Conservation (phyloP, 202 grass and related monocot species). For the Setaria viridis region DNA sequence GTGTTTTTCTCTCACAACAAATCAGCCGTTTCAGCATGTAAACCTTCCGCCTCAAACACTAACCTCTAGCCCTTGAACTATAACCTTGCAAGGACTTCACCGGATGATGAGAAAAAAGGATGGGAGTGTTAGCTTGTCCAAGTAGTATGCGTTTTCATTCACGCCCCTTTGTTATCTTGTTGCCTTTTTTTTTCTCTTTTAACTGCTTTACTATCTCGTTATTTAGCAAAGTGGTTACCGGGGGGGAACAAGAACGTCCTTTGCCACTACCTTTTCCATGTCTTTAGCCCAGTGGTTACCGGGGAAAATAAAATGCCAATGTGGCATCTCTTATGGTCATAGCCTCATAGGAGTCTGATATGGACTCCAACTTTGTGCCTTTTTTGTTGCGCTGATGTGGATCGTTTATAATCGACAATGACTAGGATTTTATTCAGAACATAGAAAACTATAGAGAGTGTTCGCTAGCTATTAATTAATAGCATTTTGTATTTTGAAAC, state of each 20-base stretch:
- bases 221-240: neutral
- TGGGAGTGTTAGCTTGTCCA: neutral
- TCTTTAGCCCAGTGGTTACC: neutral
- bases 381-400: neutral
- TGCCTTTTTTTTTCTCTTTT: neutral
- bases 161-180: neutral
- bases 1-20: too few relatives aligned
- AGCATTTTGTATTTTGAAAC: too few relatives aligned
- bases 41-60: too few relatives aligned
- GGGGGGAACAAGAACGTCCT: neutral
- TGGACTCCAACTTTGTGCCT: neutral
- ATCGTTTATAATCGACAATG: neutral
- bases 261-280: neutral
- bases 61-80: too few relatives aligned
- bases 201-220: neutral
- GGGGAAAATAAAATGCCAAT: neutral
- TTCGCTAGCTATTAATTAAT: too few relatives aligned
- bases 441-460: neutral
- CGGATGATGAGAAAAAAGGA: too few relatives aligned
- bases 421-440: neutral
- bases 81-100: too few relatives aligned
- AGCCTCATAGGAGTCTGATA: neutral
- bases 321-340: neutral
- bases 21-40: fast-evolving
- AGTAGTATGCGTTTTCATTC: neutral